Conservation (phyloP, 2,329 filamentous ascomycete species). For the Aspergillus phoenicis region DNA sequence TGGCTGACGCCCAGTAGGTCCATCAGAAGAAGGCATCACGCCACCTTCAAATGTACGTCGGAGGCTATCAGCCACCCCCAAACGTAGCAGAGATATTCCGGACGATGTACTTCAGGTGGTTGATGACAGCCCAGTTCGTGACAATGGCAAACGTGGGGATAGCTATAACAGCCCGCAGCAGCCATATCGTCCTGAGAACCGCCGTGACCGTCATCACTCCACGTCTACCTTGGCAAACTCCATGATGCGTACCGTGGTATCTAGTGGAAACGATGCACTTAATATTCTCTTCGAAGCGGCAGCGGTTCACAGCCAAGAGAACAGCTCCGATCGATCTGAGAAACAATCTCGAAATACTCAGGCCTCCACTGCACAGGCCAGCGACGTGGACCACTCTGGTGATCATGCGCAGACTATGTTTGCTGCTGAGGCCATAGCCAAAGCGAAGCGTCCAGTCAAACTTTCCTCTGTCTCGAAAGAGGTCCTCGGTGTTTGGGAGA, state of each 20-base stretch:
- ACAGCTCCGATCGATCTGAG: slow-evolving; percentile 33
- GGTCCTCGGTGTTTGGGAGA: slow-evolving; percentile 51
- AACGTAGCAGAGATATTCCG: not conserved
- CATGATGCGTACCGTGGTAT: slow-evolving; percentile 52
- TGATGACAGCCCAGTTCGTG: slow-evolving; percentile 4
- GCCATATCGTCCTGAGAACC: slow-evolving; percentile 7
- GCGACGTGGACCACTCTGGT: slow-evolving; percentile 17
- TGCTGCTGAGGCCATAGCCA: slow-evolving; percentile 24
- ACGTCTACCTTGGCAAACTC: slow-evolving; percentile 37
- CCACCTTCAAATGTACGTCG: slow-evolving; percentile 10
- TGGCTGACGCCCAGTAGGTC: slow-evolving; percentile 10
- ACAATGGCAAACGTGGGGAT: slow-evolving; percentile 4
- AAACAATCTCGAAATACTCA: slow-evolving; percentile 25
- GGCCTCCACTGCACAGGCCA: slow-evolving; percentile 14
- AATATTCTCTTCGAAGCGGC: slow-evolving; percentile 57
- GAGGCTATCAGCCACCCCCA: slow-evolving; percentile 10
- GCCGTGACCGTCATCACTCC: slow-evolving; percentile 28
- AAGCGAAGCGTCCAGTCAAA: slow-evolving; percentile 29
- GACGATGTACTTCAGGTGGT: slow-evolving; percentile 7
- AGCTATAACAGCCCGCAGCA: slow-evolving; percentile 3
- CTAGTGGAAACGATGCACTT: slow-evolving; percentile 57
- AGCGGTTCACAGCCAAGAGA: slow-evolving; percentile 44
- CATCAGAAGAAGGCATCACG: slow-evolving; percentile 17
- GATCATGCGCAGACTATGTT: slow-evolving; percentile 24
- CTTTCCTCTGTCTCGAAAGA: slow-evolving; percentile 35